phyloP scores from a whole-genome alignment of 345 rosid species.

The Laguncularia racemosa region DNA sequence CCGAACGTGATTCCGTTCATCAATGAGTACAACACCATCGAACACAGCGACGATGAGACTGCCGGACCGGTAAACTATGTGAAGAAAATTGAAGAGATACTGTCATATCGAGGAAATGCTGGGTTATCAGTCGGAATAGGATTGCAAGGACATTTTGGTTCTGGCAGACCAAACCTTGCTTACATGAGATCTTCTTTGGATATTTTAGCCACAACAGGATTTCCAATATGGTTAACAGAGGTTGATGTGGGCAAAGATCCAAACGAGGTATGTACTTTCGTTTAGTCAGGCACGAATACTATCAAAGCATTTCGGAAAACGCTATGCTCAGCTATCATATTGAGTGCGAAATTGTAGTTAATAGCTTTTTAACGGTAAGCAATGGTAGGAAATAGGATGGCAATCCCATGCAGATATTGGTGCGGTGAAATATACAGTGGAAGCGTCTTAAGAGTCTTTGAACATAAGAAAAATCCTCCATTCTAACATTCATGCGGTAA shows the following conservation, averaged over 20 bases:
- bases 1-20: slow-evolving; percentile 47
- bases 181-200: slow-evolving; percentile 73
- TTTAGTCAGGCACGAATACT: too few relatives aligned
- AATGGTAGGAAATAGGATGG: too few relatives aligned
- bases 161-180: slow-evolving; percentile 47
- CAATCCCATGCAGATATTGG: too few relatives aligned
- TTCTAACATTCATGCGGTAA: too few relatives aligned
- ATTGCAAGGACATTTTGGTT: slow-evolving; percentile 60
- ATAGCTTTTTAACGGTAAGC: too few relatives aligned
- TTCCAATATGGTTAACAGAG: slow-evolving; percentile 82
- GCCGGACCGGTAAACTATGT: slow-evolving; percentile 30
- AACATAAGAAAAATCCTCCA: too few relatives aligned
- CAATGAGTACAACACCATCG: slow-evolving; percentile 78
- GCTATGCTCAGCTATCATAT: not conserved
- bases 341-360: too few relatives aligned
- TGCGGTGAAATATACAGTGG: too few relatives aligned
- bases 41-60: slow-evolving; percentile 24
- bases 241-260: slow-evolving; percentile 36
- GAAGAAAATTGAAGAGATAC: slow-evolving; percentile 39
- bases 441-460: too few relatives aligned
- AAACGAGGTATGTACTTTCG: slow-evolving; percentile 26
- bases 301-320: too few relatives aligned
- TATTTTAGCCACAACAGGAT: slow-evolving; percentile 44
- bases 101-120: slow-evolving; percentile 41
- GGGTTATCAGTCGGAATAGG: slow-evolving; percentile 49